Percentiles rank a stretch among this genome's conserved stretches.
Conservation (phyloP, 2,329 filamentous ascomycete species). For the Fusarium sp. region DNA sequence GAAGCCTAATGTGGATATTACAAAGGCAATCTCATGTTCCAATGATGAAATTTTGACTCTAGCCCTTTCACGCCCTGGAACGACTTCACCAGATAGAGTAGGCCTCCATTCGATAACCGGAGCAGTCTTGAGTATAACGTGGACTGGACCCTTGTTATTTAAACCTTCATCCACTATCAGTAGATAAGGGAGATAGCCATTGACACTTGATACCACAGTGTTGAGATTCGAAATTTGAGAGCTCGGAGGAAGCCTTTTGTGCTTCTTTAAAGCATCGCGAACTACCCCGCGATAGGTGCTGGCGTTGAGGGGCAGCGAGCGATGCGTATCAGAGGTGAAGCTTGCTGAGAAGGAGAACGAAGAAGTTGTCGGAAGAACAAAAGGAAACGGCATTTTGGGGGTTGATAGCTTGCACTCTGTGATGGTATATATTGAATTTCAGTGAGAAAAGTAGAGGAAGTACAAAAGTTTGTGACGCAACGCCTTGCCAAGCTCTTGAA, state of each 20-base stretch:
- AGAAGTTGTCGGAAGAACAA: conserved; percentile 89
- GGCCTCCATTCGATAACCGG: conserved; percentile 86
- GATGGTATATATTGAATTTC: background rate
- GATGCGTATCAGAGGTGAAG: conserved; percentile 84
- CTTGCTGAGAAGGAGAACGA: conserved; percentile 83
- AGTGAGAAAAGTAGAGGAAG: background rate
- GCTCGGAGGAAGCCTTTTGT: conserved; percentile 83
- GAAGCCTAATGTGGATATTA: conserved; percentile 80
- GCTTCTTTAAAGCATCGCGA: conserved; percentile 84
- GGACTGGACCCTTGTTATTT: conserved; percentile 57
- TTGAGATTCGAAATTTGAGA: conserved; percentile 78
- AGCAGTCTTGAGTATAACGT: conserved; percentile 68
- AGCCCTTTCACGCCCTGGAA: conserved; percentile 72
- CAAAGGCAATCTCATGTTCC: conserved; percentile 86
- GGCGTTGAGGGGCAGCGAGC: conserved; percentile 84
- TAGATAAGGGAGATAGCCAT: conserved; percentile 86
- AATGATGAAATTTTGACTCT: conserved; percentile 79
- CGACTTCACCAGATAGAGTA: conserved; percentile 74
- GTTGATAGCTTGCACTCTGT: background rate
- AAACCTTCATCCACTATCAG: conserved; percentile 81
- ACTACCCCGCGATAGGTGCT: conserved; percentile 87
- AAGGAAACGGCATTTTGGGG: conserved; percentile 84
- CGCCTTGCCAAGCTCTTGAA: conserved; percentile 40
- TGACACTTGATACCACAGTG: conserved; percentile 75
- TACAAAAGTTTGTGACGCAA: conserved; percentile 13